Percentiles rank a stretch among this genome's conserved stretches.
Evolutionary conservation across 148 eudicot genomes (phyloP).

Genomic region (Camellia granthamiana): DNA sequence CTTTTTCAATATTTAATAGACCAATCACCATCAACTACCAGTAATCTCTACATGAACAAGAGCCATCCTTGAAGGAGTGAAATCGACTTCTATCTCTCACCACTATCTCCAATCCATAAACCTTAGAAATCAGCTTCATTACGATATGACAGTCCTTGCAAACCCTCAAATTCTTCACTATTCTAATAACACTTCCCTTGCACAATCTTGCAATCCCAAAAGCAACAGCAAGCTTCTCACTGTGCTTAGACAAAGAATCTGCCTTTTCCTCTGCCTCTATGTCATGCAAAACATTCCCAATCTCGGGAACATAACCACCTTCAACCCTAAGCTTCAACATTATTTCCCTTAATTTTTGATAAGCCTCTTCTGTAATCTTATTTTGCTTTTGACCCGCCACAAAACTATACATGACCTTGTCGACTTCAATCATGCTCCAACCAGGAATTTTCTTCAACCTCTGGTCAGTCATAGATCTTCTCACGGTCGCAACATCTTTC

Average conservation of each 20-base stretch:
- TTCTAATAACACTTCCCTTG: slow-evolving; percentile 34
- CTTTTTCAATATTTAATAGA: background rate
- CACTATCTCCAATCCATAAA: slow-evolving; percentile 48
- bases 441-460: slow-evolving; percentile 51
- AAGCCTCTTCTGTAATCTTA: slow-evolving; percentile 38
- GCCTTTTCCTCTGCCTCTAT: slow-evolving; percentile 64
- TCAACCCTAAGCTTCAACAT: slow-evolving; percentile 43
- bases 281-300: slow-evolving; percentile 51
- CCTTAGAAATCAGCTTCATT: slow-evolving; percentile 50
- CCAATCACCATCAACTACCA: slow-evolving; percentile 28
- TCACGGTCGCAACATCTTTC: slow-evolving; percentile 46
- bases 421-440: slow-evolving; percentile 73
- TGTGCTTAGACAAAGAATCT: slow-evolving; percentile 41
- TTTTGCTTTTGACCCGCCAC: slow-evolving; percentile 46
- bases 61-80: slow-evolving; percentile 46
- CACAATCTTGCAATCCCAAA: slow-evolving; percentile 46
- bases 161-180: slow-evolving; percentile 66
- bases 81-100: slow-evolving; percentile 61
- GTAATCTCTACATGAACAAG: slow-evolving; percentile 53
- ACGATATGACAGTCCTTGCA: slow-evolving; percentile 62
- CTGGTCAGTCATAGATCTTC: slow-evolving; percentile 44
- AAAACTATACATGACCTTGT: slow-evolving; percentile 50
- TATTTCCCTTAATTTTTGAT: slow-evolving; percentile 48
- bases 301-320: slow-evolving; percentile 59
- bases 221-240: slow-evolving; percentile 69